Evolutionary conservation across 1,284 basidiomycete species (phyloP).

Genomic region (Ceratobasidium sp.): DNA sequence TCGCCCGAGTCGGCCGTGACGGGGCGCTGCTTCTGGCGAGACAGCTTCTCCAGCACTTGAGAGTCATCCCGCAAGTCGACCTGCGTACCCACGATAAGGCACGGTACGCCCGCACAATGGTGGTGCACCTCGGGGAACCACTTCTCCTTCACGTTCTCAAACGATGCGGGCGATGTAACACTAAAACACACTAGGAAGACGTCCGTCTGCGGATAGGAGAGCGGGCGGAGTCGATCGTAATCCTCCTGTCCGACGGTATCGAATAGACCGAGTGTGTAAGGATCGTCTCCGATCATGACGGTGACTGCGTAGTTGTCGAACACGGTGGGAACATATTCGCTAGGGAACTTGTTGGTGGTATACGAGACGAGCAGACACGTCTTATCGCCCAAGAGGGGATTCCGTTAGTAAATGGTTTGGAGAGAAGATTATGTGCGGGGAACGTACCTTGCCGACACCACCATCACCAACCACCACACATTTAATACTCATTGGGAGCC

Average conservation of each 20-base stretch:
- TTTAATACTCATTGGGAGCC: slow-evolving; percentile 74
- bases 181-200: slow-evolving; percentile 99
- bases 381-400: slow-evolving; percentile 61
- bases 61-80: slow-evolving; percentile 96
- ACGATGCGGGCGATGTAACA: slow-evolving; percentile 97
- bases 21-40: slow-evolving; percentile 95
- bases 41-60: slow-evolving; percentile 94
- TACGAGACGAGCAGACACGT: slow-evolving; percentile 99
- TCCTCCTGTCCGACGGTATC: slow-evolving; percentile 99
- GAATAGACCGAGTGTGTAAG: slow-evolving; percentile 97
- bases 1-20: slow-evolving; percentile 92
- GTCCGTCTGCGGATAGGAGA: slow-evolving; percentile 99
- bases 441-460: slow-evolving; percentile 97
- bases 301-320: slow-evolving; percentile 99
- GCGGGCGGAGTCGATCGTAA: slow-evolving; percentile 97
- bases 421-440: not conserved
- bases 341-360: slow-evolving; percentile 99
- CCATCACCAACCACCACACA: slow-evolving; percentile 99
- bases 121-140: slow-evolving; percentile 99
- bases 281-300: slow-evolving; percentile 99
- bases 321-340: slow-evolving; percentile 99
- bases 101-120: slow-evolving; percentile 99
- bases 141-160: slow-evolving; percentile 99
- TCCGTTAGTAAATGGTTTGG: not conserved
- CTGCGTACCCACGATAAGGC: slow-evolving; percentile 99